Base-by-base conservation (phyloP, 2,329 filamentous ascomycete genomes). In the Periconia digitata region DNA sequence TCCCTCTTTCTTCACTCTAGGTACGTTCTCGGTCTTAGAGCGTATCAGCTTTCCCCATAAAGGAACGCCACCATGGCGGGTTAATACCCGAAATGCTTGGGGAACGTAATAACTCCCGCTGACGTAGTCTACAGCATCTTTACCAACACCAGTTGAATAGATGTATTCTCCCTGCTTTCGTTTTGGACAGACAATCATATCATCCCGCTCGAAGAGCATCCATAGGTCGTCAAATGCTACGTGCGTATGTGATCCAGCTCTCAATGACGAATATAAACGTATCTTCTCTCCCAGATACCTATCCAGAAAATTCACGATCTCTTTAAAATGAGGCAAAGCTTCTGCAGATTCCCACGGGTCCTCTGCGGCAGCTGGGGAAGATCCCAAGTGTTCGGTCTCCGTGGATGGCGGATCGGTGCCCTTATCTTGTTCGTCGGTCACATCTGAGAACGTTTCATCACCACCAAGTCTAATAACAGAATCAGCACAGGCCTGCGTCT, bases 191-290 rank as follows among this genome's bases (percentile, higher is more conserved):
- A 29, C 12, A 7, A 43, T n/a, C 15, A 13, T 35, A 5, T 43
- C 41, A 16, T 36, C 13, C 13, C 12, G 27, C n/a, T 43, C 16
- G 18, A 20, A 43, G 2, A 43, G 15, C 41, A 43, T 43, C 41
- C 41, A 43, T 6, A 43, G 16, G n/a, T 43, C 22, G 15, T 43
- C 16, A n/a, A 43, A 43, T 3, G 41, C 41, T 8, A 36, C 17
- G 8, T 32, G 32, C 13, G n/a, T 20, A 5, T 4, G 24, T 8
- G 10, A 3, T 6, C 27, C 27, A 2, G 12, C 13, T 13, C 27
- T 24, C 10, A 43, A 13, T 7, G 12, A n/a, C 2, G 32, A 8
- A 18, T 43, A 43, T 4, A 36, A 3, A 6, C 13, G 17, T 5
- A 36, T n/a, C 13, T 35, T 15, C 3, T 43, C 16, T 10, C 3